Evolutionary conservation across 805 yeast species (phyloP).

Genomic region (Suhomyces sp.): DNA sequence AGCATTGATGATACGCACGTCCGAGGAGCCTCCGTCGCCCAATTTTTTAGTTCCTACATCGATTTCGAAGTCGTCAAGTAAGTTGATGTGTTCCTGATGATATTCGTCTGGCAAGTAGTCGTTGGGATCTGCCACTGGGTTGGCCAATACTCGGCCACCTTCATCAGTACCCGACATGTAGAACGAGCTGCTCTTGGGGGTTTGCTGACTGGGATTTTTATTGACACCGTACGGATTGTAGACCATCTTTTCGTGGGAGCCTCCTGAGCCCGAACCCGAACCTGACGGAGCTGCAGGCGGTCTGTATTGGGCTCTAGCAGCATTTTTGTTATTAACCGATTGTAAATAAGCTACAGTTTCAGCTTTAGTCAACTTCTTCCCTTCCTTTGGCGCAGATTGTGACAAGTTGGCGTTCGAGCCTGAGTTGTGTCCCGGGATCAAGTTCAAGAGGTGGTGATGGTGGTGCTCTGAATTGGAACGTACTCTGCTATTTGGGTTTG

Average conservation of each 20-base stretch:
- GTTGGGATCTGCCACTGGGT: constrained; percentile 67
- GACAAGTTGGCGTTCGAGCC: constrained; percentile 4
- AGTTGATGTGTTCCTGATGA: constrained; percentile 44
- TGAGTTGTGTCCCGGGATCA: neutral
- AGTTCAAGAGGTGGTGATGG: constrained; percentile 1
- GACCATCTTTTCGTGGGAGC: constrained; percentile 41
- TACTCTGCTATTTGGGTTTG: constrained; percentile 4
- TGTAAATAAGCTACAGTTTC: constrained; percentile 40
- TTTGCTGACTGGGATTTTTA: constrained; percentile 22
- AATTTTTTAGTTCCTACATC: constrained; percentile 42
- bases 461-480: constrained; percentile 5
- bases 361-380: constrained; percentile 18
- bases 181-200: constrained; percentile 22
- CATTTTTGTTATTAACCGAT: constrained; percentile 28
- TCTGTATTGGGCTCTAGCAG: constrained; percentile 15
- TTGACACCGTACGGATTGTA: constrained; percentile 67
- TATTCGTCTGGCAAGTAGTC: constrained; percentile 54
- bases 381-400: constrained; percentile 11
- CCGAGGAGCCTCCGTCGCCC: constrained; percentile 73
- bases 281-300: constrained; percentile 5
- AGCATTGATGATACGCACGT: constrained; percentile 48
- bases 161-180: constrained; percentile 30
- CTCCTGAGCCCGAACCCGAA: neutral
- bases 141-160: constrained; percentile 49
- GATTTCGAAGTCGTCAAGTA: constrained; percentile 55